A percentile compares a stretch with the other conserved stretches of the same genome.
These are phyloP conservation scores for Populus tomentosa DNA, from an alignment of 441 rosid genomes.

Conservation along the genomic window DNA sequence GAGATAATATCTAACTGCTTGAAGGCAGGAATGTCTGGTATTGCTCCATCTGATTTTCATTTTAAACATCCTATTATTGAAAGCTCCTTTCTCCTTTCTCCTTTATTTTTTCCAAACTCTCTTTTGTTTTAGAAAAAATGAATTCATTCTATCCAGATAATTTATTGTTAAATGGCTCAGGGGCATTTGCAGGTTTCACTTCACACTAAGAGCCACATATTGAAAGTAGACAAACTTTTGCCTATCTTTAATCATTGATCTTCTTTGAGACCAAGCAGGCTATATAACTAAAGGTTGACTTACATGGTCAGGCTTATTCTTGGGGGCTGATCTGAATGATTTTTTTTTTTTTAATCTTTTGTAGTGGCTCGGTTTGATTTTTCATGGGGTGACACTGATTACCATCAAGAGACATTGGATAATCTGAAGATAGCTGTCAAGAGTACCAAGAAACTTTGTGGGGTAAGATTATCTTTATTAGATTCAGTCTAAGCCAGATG, in stretches of 20 bases:
- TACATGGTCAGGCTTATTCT: neutral
- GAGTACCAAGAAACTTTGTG: slow-evolving; percentile 79
- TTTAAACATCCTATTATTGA: neutral
- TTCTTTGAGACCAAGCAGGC: neutral
- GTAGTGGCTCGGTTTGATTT: slow-evolving; percentile 82
- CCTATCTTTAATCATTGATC: neutral
- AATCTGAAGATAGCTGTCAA: slow-evolving; percentile 66
- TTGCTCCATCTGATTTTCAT: neutral
- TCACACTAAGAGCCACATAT: neutral
- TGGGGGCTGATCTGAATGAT: neutral
- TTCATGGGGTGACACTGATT: slow-evolving; percentile 68
- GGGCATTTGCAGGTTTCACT: slow-evolving; percentile 3
- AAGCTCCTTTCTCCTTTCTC: neutral
- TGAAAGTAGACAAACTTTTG: neutral
- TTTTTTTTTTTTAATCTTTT: neutral
- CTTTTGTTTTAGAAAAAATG: neutral
- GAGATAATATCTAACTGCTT: slow-evolving; percentile 67
- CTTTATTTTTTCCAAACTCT: too few species aligned
- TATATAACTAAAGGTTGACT: neutral
- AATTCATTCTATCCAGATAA: neutral
- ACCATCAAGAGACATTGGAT: slow-evolving; percentile 80
- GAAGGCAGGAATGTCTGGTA: slow-evolving; percentile 91
- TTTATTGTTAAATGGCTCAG: neutral
- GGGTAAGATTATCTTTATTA: slow-evolving; percentile 38
- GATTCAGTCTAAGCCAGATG: neutral